phyloP scores from a whole-genome alignment of 2,329 filamentous ascomycete genomes.

The Colletotrichum spaethianum region DNA sequence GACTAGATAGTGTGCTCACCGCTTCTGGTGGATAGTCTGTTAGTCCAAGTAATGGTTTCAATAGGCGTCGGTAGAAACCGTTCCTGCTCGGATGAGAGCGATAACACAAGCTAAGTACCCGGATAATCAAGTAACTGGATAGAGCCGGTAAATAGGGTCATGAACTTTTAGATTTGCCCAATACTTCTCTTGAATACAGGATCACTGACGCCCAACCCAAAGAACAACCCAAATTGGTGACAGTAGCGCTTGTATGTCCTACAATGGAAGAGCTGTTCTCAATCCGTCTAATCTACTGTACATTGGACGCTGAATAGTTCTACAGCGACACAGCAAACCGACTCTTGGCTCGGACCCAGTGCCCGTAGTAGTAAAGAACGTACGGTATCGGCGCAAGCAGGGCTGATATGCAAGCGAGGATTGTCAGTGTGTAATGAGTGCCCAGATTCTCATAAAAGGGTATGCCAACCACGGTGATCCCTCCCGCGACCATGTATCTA shows the following conservation, averaged over 20 bases:
- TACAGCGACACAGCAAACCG: slow-evolving; percentile 23
- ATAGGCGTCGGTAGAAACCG: neutral
- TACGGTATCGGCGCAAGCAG: slow-evolving; percentile 50
- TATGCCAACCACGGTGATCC: slow-evolving; percentile 52
- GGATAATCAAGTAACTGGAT: neutral
- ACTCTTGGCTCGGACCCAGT: slow-evolving; percentile 28
- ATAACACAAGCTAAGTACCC: too few species aligned
- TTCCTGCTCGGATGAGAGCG: too few species aligned
- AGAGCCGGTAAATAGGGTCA: neutral
- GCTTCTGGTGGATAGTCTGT: neutral
- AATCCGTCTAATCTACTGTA: neutral
- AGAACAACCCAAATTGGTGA: neutral
- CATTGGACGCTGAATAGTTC: neutral
- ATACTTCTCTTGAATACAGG: neutral
- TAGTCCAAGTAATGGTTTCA: neutral
- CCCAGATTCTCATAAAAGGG: slow-evolving; percentile 53
- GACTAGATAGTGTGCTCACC: neutral
- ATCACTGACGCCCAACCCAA: neutral
- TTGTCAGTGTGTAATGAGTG: slow-evolving; percentile 51
- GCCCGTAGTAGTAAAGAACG: slow-evolving; percentile 46
- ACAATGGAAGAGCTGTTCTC: too few species aligned
- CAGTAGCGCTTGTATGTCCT: too few species aligned
- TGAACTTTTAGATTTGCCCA: neutral
- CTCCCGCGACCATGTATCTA: slow-evolving; percentile 50
- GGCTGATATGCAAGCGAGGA: slow-evolving; percentile 49